These are phyloP conservation scores for Byssothecium circinans DNA, from an alignment of 2,329 filamentous ascomycete genomes.

Conservation along the genomic window DNA sequence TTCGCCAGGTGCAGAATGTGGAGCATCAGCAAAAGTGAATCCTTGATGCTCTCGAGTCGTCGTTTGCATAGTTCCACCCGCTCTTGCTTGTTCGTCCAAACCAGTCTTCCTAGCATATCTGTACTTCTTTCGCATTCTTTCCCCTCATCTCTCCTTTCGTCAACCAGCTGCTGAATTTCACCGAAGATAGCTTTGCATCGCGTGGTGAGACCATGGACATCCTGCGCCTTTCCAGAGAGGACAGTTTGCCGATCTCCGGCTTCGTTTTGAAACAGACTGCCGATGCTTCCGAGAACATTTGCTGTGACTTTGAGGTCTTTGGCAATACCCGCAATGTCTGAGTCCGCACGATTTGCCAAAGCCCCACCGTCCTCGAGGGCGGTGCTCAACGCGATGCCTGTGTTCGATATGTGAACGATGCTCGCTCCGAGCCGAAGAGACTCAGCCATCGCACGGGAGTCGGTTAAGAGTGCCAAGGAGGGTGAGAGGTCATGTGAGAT, in stretches of 20 bases:
- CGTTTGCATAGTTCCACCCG: conserved; percentile 25
- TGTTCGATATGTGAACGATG: conserved; percentile 28
- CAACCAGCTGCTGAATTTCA: conserved; percentile 26
- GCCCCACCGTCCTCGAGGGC: conserved; percentile 25
- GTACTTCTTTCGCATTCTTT: conserved; percentile 21
- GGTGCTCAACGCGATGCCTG: conserved; percentile 26
- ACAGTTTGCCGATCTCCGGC: conserved; percentile 14
- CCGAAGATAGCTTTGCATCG: conserved; percentile 29
- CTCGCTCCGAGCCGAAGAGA: conserved; percentile 25
- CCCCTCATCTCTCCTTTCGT: conserved; percentile 17
- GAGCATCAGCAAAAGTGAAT: conserved; percentile 28
- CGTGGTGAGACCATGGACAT: conserved; percentile 26
- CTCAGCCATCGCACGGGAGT: conserved; percentile 24
- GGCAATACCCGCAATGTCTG: conserved; percentile 28
- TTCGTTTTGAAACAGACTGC: conserved; percentile 20
- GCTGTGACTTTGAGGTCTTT: conserved; percentile 29
- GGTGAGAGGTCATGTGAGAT: not conserved
- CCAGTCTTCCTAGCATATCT: conserved; percentile 19
- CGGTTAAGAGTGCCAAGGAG: not conserved
- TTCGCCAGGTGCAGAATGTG: conserved; percentile 31
- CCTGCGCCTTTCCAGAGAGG: conserved; percentile 24
- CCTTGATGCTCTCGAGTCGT: conserved; percentile 32
- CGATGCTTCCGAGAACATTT: conserved; percentile 26
- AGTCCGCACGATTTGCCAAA: conserved; percentile 23
- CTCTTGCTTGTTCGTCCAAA: conserved; percentile 30